Evolutionary conservation across 2,329 filamentous ascomycete genomes (phyloP).

Genomic region (Fusarium concolor): DNA sequence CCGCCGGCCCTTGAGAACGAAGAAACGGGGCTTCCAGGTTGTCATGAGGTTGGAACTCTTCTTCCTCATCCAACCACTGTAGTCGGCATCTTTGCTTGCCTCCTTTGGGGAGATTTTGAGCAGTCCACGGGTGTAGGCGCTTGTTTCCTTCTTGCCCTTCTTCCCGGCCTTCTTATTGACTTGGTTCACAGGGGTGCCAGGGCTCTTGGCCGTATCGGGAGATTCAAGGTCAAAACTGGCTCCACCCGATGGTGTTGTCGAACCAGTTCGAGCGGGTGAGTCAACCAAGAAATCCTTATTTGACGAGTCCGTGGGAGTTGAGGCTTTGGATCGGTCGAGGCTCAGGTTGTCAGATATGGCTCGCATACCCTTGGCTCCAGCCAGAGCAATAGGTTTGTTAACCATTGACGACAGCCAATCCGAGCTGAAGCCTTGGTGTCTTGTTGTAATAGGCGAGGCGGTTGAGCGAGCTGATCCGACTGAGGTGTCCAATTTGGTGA

Average conservation of each 20-base stretch:
- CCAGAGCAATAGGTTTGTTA: conserved; percentile 62
- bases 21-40: conserved; percentile 97
- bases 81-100: conserved; percentile 88
- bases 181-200: conserved; percentile 61
- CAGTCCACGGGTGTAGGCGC: conserved; percentile 89
- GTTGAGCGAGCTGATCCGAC: conserved; percentile 53
- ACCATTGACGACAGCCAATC: conserved; percentile 67
- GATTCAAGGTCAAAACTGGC: conserved; percentile 85
- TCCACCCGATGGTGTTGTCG: conserved; percentile 73
- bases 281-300: conserved; percentile 52
- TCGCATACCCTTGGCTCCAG: conserved; percentile 75
- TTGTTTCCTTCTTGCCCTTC: conserved; percentile 94
- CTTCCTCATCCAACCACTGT: conserved; percentile 99
- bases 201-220: conserved; percentile 70
- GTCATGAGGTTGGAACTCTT: conserved; percentile 96
- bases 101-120: conserved; percentile 84
- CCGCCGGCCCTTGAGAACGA: conserved; percentile 90
- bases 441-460: conserved; percentile 59
- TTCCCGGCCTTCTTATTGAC: conserved; percentile 64
- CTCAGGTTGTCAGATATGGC: conserved; percentile 84
- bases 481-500: conserved; percentile 69
- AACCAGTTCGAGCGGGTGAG: conserved; percentile 76
- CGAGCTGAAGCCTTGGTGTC: conserved; percentile 59
- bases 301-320: conserved; percentile 61
- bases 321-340: conserved; percentile 65